phyloP scores from a whole-genome alignment of 129 eudicot genomes.

The Artemisia annua region DNA sequence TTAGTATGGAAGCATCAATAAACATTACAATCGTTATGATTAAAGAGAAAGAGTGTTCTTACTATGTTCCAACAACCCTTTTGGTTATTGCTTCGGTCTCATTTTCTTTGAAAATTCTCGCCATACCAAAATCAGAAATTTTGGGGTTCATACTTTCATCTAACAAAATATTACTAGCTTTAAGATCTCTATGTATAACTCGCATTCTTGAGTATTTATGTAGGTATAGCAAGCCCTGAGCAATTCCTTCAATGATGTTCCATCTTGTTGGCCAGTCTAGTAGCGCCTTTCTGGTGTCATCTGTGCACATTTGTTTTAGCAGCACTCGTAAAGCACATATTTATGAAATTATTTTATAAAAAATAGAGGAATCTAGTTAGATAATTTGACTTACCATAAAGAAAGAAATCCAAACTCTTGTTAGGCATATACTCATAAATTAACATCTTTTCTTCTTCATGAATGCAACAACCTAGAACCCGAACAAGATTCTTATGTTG shows the following conservation, averaged over 20 bases:
- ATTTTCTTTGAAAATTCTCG: constrained; percentile 39
- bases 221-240: constrained; percentile 54
- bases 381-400: constrained; percentile 33
- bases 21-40: neutral
- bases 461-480: constrained; percentile 38
- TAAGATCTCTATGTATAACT: constrained; percentile 52
- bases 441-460: constrained; percentile 39
- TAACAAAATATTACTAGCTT: constrained; percentile 47
- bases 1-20: neutral
- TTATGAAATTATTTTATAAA: neutral
- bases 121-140: constrained; percentile 52
- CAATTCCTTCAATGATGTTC: constrained; percentile 43
- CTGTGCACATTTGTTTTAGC: constrained; percentile 14
- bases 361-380: neutral
- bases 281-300: constrained; percentile 27
- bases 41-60: constrained; percentile 9
- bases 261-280: constrained; percentile 43
- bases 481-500: constrained; percentile 43
- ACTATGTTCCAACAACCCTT: constrained; percentile 47
- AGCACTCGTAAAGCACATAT: neutral
- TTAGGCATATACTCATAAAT: constrained; percentile 46
- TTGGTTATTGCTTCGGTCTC: constrained; percentile 46
- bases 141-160: constrained; percentile 45
- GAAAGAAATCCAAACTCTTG: constrained; percentile 52
- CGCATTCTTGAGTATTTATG: constrained; percentile 52